These are phyloP conservation scores for Mucor mucedo DNA, from an alignment of 371 early-diverging fungal species.

Conservation along the genomic window DNA sequence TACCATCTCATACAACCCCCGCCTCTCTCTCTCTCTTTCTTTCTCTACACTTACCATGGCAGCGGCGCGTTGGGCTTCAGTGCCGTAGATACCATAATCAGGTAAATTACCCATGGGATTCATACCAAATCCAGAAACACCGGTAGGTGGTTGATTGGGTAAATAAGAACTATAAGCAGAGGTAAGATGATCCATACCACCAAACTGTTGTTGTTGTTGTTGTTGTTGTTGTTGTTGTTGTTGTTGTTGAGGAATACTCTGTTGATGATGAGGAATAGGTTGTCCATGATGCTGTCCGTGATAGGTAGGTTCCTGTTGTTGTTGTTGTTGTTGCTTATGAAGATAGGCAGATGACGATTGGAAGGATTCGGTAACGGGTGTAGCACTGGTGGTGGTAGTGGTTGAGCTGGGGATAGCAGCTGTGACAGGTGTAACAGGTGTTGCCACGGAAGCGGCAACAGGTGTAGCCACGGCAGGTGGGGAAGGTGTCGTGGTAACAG, in stretches of 20 bases:
- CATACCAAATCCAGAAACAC: conserved; percentile 72
- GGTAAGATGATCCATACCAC: conserved; percentile 59
- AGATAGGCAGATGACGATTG: conserved; percentile 23
- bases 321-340: conserved; percentile 27
- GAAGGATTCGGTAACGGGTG: conserved; percentile 7
- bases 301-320: conserved; percentile 24
- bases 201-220: too few species aligned
- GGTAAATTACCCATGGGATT: conserved; percentile 71
- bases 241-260: conserved; percentile 31
- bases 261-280: conserved; percentile 18
- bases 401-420: conserved; percentile 19
- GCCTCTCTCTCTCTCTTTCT: too few species aligned
- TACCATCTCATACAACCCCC: too few species aligned
- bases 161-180: conserved; percentile 66
- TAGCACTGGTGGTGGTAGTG: conserved; percentile 8
- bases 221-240: conserved; percentile 42
- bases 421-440: conserved; percentile 7
- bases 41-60: conserved; percentile 48
- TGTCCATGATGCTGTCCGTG: conserved; percentile 19
- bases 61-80: conserved; percentile 54
- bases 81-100: conserved; percentile 52
- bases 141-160: conserved; percentile 60
- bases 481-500: background rate
- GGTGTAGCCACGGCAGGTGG: background rate
- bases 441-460: background rate